Evolutionary conservation across 345 rosid species (phyloP), one percentile per base, ranked within the genome.

Genomic region (Arabis hirsuta): DNA sequence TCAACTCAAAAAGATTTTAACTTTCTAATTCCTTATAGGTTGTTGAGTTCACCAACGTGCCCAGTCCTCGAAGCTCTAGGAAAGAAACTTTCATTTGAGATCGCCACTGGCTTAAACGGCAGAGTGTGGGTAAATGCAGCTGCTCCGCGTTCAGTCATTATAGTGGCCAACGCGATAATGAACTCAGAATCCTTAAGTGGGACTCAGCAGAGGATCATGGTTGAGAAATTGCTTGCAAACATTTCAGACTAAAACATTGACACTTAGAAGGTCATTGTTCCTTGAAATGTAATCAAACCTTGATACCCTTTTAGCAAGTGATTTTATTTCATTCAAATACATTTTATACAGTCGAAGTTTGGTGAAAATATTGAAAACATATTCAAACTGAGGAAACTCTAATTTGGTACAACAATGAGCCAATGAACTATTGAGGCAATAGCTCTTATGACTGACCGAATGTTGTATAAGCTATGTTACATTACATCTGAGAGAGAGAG

Each of bases 81-180:
- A 74, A 87, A 84, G 82, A 87, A 87, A 68, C 82, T 86, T 46
- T 81, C 96, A 9, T 90, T 87, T 73, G 94, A 87, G 82, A 83
- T 85, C 67, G 96, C 90, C n/a, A 79, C 82, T 69, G 97, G 98
- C 70, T 65, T 88, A 67, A 89, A 89, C 69, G 98, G 96, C 56
- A 78, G 92, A 31, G 91, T 85, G 55, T 87, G 91, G 92, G 98
- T 88, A 68, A 52, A 51, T 1, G 71, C 79, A 19, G 67, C 61
- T 55, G 46, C 87, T 76, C 95, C 95, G 14, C 85, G 90, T 50
- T 77, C 84, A 7, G 74, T 85, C 20, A 82, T 84, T 26, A 72
- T 84, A 29, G 89, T 85, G 73, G 73, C 82, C 22, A 89, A 89
- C 45, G 88, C 97, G 6, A 82, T 89, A 27, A 84, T 86, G 82